Base-by-base conservation (phyloP, 2,329 filamentous ascomycete species). In the Epichloe baconii region DNA sequence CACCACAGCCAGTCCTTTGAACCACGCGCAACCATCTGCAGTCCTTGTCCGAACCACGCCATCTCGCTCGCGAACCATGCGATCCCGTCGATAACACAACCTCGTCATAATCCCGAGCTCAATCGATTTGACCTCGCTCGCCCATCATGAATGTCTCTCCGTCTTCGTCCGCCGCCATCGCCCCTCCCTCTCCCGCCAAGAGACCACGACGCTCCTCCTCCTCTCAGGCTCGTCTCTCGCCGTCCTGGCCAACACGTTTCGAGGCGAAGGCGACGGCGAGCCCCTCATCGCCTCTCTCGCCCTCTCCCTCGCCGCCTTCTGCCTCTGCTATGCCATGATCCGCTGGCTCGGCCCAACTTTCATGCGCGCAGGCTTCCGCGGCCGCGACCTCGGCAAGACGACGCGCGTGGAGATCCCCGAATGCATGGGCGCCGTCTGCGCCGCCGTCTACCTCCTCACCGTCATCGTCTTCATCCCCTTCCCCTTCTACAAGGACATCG, bases 401-500 rank as follows among this genome's bases (percentile, higher is more conserved):
- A 64, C 81, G 60, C 80, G 80, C 58, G 77, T 77, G 53, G 88
- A 93, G 67, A 85, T 96, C 61, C 93, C 93, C 21, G 93, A 98
- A 69, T 91, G 87, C 58, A 96, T 98, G 90, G 93, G 93, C 34
- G 88, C 88, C 52, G 79, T 98, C 26, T 94, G 88, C 64, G 93
- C 91, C 8, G 80, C 93, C 57, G 89, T 97, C 26, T 97, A 97
- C 69, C 77, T 98, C 43, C 76, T 98, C 57, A 79, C 83, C 47
- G 77, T 97, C 58, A 94, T 97, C 58, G 72, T 88, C 55, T 98
- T 98, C 66, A 89, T 97, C 53, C 93, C 93, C 0, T 95, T 96
- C 68, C 87, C 90, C 1, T 97, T 98, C 68, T 97, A 96, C 74
- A 95, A 96, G 70, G 91, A 97, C 65, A 94, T 98, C 58, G 90